Evolutionary conservation across 352 stramenopile genomes (phyloP).

Genomic region (Globisporangium irregulare): DNA sequence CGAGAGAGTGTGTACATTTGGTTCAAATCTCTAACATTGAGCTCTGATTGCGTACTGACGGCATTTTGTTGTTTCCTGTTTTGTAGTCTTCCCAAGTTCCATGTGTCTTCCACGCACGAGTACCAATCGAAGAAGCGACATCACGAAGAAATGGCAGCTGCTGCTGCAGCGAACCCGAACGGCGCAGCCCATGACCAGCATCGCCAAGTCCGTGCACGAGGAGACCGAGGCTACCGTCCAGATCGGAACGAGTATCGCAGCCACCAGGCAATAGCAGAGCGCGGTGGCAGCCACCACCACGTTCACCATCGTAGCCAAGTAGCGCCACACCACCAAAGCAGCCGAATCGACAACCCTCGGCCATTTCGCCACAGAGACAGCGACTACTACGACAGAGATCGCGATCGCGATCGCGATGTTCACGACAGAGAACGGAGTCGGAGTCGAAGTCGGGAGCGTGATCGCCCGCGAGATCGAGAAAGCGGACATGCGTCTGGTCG

Average conservation of each 20-base stretch:
- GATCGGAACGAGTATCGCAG: conserved; percentile 23
- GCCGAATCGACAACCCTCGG: not conserved
- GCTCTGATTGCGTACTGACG: not conserved
- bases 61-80: not conserved
- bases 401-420: conserved; percentile 18
- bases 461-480: conserved; percentile 16
- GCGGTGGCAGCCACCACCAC: conserved; percentile 11
- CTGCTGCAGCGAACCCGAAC: conserved; percentile 28
- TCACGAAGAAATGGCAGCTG: conserved; percentile 67
- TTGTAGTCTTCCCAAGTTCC: conserved; percentile 79
- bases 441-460: conserved; percentile 18
- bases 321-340: conserved; percentile 13
- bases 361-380: conserved; percentile 20
- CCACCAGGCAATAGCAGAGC: conserved; percentile 11
- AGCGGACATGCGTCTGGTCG: conserved; percentile 6
- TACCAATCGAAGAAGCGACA: conserved; percentile 88
- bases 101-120: conserved; percentile 79
- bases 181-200: conserved; percentile 19
- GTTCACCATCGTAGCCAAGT: conserved; percentile 2
- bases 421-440: conserved; percentile 20
- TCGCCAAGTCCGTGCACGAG: conserved; percentile 16
- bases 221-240: conserved; percentile 13
- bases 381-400: conserved; percentile 28
- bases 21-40: not conserved
- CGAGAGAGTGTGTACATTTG: conserved; percentile 58